A percentile compares a stretch with the other conserved stretches of the same genome.
Conservation (phyloP, 2,329 filamentous ascomycete species). For the Pestalotiopsis sp. region DNA sequence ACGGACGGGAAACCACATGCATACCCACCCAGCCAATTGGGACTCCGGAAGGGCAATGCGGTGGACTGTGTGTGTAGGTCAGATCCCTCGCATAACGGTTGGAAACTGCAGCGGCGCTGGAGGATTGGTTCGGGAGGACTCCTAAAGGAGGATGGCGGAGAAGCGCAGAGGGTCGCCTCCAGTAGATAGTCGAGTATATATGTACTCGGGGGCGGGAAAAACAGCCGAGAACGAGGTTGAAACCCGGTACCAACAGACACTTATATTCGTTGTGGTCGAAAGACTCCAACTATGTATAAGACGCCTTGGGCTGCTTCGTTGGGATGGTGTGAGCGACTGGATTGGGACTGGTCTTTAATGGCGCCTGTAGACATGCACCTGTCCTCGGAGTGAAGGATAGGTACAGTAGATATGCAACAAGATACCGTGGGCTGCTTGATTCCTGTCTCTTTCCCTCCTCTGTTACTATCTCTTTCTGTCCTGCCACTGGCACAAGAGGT, state of each 20-base stretch:
- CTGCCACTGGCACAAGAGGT: constrained; percentile 9
- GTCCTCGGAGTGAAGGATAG: constrained; percentile 16
- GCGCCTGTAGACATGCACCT: constrained; percentile 14
- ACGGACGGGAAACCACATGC: constrained; percentile 50
- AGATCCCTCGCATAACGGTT: constrained; percentile 36
- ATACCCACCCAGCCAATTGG: constrained; percentile 48
- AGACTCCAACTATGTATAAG: background rate
- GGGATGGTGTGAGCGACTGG: background rate
- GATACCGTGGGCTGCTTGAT: background rate
- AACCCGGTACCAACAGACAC: constrained; percentile 30
- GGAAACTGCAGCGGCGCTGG: constrained; percentile 38
- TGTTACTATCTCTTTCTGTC: constrained; percentile 15
- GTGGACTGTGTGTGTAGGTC: constrained; percentile 36
- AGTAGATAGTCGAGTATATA: constrained; percentile 13
- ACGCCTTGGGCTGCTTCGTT: background rate
- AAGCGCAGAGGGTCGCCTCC: constrained; percentile 21
- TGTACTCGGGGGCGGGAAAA: constrained; percentile 29
- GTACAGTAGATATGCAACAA: constrained; percentile 22
- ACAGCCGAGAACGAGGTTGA: constrained; percentile 28
- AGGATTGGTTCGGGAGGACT: constrained; percentile 32
- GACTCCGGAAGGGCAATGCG: constrained; percentile 38
- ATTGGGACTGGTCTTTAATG: background rate
- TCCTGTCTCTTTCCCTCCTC: constrained; percentile 15
- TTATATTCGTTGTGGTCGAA: background rate
- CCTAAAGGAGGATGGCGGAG: constrained; percentile 32